These are phyloP conservation scores for Penicillium lagena DNA, from an alignment of 495 filamentous ascomycete species.

Conservation along the genomic window DNA sequence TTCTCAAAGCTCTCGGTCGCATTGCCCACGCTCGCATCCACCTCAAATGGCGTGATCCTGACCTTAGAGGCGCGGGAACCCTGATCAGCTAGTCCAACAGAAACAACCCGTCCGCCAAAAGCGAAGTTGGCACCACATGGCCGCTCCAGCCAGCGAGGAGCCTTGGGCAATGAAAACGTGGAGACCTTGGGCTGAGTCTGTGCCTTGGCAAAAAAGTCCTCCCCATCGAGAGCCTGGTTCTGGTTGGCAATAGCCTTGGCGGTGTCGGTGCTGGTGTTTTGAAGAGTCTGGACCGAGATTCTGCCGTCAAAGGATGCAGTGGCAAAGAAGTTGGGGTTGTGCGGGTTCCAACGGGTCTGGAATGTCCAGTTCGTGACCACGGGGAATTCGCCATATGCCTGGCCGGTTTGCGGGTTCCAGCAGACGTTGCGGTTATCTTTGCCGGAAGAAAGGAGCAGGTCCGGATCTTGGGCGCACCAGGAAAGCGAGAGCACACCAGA, in stretches of 20 bases:
- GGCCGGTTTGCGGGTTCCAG: slow-evolving; percentile 92
- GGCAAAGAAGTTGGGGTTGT: slow-evolving; percentile 83
- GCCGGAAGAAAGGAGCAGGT: slow-evolving; percentile 86
- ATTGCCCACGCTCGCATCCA: slow-evolving; percentile 76
- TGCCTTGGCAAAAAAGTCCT: slow-evolving; percentile 94
- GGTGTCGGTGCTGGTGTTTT: slow-evolving; percentile 64
- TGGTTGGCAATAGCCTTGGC: slow-evolving; percentile 48
- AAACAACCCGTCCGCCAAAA: slow-evolving; percentile 89
- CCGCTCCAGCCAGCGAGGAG: slow-evolving; percentile 85
- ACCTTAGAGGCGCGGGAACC: slow-evolving; percentile 68
- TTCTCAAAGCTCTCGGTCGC: slow-evolving; percentile 84
- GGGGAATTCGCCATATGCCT: slow-evolving; percentile 84
- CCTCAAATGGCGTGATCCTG: slow-evolving; percentile 77
- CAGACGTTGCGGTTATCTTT: slow-evolving; percentile 95
- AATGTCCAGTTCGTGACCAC: slow-evolving; percentile 99
- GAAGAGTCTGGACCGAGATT: slow-evolving; percentile 85
- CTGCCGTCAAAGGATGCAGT: slow-evolving; percentile 97
- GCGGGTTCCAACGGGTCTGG: slow-evolving; percentile 88
- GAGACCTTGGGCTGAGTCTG: slow-evolving; percentile 85
- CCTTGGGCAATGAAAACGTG: slow-evolving; percentile 76
- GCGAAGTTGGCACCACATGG: slow-evolving; percentile 88
- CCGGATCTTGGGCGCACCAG: slow-evolving; percentile 90
- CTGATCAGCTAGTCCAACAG: slow-evolving; percentile 56
- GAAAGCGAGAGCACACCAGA: slow-evolving; percentile 89
- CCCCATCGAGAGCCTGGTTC: slow-evolving; percentile 71